Percentiles rank a stretch among this genome's conserved stretches.
phyloP scores from a whole-genome alignment of 2,329 filamentous ascomycete genomes.

The Colletotrichum cuscutae region DNA sequence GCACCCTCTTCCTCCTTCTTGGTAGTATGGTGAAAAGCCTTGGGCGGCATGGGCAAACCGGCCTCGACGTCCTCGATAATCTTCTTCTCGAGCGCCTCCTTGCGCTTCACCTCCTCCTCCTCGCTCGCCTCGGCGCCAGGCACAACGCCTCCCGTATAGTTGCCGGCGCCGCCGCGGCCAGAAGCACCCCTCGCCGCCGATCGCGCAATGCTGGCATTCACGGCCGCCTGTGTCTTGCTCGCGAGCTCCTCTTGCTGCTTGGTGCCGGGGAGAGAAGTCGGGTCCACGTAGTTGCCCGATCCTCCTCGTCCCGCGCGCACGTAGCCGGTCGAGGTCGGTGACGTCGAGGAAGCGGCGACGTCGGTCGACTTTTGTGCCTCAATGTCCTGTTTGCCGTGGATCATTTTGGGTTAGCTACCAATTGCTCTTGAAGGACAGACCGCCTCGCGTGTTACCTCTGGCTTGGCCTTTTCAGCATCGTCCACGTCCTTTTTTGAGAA shows the following conservation, averaged over 20 bases:
- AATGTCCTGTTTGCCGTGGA: slow-evolving; percentile 40
- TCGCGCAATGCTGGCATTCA: slow-evolving; percentile 42
- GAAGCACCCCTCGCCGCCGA: slow-evolving; percentile 40
- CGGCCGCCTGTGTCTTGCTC: slow-evolving; percentile 46
- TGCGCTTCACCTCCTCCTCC: slow-evolving; percentile 44
- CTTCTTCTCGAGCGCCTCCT: slow-evolving; percentile 53
- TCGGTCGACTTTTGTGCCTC: slow-evolving; percentile 44
- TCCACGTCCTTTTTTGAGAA: slow-evolving; percentile 63
- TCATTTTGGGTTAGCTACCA: neutral
- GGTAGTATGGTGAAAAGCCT: slow-evolving; percentile 48
- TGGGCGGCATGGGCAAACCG: slow-evolving; percentile 57
- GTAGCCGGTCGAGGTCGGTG: slow-evolving; percentile 41
- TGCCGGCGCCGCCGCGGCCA: slow-evolving; percentile 69
- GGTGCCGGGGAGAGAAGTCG: slow-evolving; percentile 45
- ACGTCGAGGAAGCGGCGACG: slow-evolving; percentile 38
- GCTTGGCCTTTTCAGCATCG: slow-evolving; percentile 49
- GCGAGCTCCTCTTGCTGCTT: slow-evolving; percentile 48
- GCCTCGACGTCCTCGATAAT: slow-evolving; percentile 58
- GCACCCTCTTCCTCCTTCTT: slow-evolving; percentile 38
- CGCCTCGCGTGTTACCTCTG: slow-evolving; percentile 14
- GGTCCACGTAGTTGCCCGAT: slow-evolving; percentile 67
- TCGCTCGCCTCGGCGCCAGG: slow-evolving; percentile 39
- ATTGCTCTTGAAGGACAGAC: neutral
- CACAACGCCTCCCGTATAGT: slow-evolving; percentile 51
- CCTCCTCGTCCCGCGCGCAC: slow-evolving; percentile 66